These are phyloP conservation scores for Cichorium intybus DNA, from an alignment of 140 eudicot species.

Conservation along the genomic window DNA sequence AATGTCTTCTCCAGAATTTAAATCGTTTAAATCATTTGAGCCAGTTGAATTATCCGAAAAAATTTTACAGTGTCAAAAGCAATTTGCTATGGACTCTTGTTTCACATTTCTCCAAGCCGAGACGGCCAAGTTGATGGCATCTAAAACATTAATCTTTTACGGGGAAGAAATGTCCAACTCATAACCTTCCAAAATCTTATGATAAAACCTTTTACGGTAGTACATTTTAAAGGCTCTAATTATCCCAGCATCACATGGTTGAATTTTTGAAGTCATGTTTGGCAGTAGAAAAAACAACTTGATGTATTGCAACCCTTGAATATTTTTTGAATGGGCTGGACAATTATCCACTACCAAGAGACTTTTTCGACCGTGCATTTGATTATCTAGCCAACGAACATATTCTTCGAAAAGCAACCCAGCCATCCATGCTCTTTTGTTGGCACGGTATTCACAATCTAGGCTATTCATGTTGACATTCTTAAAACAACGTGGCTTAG, in stretches of 20 bases:
- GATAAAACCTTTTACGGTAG: conserved; percentile 9
- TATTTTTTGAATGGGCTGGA: too few relatives aligned
- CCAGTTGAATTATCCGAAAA: not conserved
- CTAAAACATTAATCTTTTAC: not conserved
- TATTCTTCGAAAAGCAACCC: too few relatives aligned
- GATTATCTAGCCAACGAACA: too few relatives aligned
- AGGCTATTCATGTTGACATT: conserved; percentile 14
- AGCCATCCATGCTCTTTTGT: too few relatives aligned
- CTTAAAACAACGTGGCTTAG: not conserved
- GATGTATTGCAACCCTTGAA: too few relatives aligned
- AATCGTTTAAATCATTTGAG: conserved; percentile 6
- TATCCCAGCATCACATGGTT: not conserved
- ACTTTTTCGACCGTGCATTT: too few relatives aligned
- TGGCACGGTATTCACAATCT: conserved; percentile 9
- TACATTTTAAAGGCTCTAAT: conserved; percentile 7
- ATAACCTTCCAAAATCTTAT: too few relatives aligned
- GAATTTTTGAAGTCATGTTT: conserved; percentile 9
- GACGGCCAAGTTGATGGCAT: not conserved
- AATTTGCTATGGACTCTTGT: not conserved
- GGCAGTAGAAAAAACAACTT: conserved; percentile 3
- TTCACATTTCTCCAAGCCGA: conserved; percentile 2
- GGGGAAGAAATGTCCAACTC: too few relatives aligned
- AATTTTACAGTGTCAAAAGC: conserved; percentile 2
- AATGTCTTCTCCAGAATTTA: not conserved
- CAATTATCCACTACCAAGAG: too few relatives aligned